Evolutionary conservation across 148 eudicot species (phyloP).

Genomic region (Cornus kousa): DNA sequence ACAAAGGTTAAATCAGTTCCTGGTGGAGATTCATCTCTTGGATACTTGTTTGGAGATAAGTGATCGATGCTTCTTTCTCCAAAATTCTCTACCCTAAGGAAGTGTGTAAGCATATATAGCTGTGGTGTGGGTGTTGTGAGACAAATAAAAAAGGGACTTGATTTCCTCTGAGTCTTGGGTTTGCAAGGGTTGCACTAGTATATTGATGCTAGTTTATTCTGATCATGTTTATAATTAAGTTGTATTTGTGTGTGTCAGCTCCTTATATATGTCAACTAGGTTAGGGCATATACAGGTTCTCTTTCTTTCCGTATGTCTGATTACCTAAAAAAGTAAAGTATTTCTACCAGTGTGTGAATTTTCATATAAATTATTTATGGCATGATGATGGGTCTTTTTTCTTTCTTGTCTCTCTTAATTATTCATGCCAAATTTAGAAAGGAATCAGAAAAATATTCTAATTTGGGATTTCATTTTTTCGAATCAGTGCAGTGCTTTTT

Average conservation of each 20-base stretch:
- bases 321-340: slow-evolving; percentile 4
- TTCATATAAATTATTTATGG: background rate
- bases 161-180: background rate
- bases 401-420: background rate
- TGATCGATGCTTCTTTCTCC: slow-evolving; percentile 22
- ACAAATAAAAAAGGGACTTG: slow-evolving; percentile 7
- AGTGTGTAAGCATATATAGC: background rate
- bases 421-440: slow-evolving; percentile 11
- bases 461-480: background rate
- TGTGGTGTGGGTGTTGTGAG: background rate
- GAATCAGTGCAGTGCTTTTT: background rate
- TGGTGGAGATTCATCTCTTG: slow-evolving; percentile 81
- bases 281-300: background rate
- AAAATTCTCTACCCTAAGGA: background rate
- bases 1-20: slow-evolving; percentile 76
- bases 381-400: background rate
- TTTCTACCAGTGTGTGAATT: background rate
- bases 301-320: background rate
- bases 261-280: background rate
- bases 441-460: background rate
- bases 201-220: background rate
- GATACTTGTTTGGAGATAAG: slow-evolving; percentile 86
- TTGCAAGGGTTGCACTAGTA: background rate
- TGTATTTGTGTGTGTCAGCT: background rate
- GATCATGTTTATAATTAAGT: background rate